Evolutionary conservation across 2,329 filamentous ascomycete species (phyloP), one percentile per base, ranked within the genome.

Genomic region (Penicillium brasilianum): DNA sequence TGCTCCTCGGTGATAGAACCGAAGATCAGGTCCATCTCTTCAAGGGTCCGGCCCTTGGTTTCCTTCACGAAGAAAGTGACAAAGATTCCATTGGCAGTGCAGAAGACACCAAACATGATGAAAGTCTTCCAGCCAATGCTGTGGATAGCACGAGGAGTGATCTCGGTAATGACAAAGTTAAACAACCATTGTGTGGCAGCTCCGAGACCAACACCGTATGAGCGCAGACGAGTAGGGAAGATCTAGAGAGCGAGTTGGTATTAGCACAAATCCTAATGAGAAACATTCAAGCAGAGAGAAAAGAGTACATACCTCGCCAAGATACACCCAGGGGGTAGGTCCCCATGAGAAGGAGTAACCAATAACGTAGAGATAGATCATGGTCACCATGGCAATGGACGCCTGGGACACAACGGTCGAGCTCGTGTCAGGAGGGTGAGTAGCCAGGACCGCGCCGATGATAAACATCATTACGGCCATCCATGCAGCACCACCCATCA

Each of bases 321-420:
- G 61, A 50, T 75, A 76, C 5, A 74, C 74, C 74, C 74, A 77
- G 1, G 74, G 74, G 7, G 65, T 64, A 3, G 67, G 67, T 7
- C 67, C 67, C 67, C 66, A 69, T 2, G 67, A 70, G 54, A 68
- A 69, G 7, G 69, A 72, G 55, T 74, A 74, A 16, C 71, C 71
- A 53, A 74, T 74, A 8, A 72, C 72, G 55, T 83, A 84, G 5
- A 84, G 80, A 70, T 82, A 84, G 55, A 84, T 77, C 71, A 84
- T 83, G 9, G 80, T 78, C 52, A 84, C 71, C 70, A 76, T 75
- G 22, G 71, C 73, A 54, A 71, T 71, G 3, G 72, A 74, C 4
- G 74, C 73, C 2, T 61, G 55, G 1, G 75, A 77, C 52, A 77
- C 72, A 11, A 57, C 63, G 22, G 56, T 61, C 11, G 70, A 51